Evolutionary conservation across 345 rosid genomes (phyloP).

Genomic region (Eucalyptus fibrosa): DNA sequence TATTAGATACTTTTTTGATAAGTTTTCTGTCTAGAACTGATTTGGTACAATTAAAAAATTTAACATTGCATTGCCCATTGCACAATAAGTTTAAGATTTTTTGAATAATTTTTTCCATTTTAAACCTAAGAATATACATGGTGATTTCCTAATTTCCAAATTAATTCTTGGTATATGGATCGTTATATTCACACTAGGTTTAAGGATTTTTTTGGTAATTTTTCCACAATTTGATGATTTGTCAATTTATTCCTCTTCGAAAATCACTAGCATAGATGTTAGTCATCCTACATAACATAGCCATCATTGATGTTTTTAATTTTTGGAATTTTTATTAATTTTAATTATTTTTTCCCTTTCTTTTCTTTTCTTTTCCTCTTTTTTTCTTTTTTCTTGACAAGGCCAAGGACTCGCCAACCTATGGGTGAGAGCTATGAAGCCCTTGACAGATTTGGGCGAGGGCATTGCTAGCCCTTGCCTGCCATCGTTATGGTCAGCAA

Average conservation of each 20-base stretch:
- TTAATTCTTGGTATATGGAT: not conserved
- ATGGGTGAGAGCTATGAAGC: too few species aligned
- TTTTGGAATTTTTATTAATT: too few species aligned
- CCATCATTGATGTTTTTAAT: too few species aligned
- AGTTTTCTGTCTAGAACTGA: fast-evolving
- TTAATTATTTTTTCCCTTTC: too few species aligned
- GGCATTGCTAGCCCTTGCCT: fast-evolving
- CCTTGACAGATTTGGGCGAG: too few species aligned
- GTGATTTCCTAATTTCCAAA: not conserved
- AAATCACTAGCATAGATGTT: not conserved
- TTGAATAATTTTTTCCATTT: not conserved
- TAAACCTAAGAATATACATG: not conserved
- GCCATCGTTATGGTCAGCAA: fast-evolving
- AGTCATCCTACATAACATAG: fast-evolving
- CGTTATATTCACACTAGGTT: not conserved
- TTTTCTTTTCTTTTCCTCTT: too few species aligned
- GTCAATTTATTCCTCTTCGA: not conserved
- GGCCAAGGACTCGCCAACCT: too few species aligned
- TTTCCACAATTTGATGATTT: too few species aligned
- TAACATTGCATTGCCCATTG: fast-evolving
- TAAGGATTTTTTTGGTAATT: not conserved
- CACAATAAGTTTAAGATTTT: not conserved
- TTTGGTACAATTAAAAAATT: not conserved
- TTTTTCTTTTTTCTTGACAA: too few species aligned
- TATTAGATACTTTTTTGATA: not conserved